A percentile compares a stretch with the other conserved stretches of the same genome.
phyloP scores from a whole-genome alignment of 1,284 basidiomycete species.

The Pulveroboletus sp. region DNA sequence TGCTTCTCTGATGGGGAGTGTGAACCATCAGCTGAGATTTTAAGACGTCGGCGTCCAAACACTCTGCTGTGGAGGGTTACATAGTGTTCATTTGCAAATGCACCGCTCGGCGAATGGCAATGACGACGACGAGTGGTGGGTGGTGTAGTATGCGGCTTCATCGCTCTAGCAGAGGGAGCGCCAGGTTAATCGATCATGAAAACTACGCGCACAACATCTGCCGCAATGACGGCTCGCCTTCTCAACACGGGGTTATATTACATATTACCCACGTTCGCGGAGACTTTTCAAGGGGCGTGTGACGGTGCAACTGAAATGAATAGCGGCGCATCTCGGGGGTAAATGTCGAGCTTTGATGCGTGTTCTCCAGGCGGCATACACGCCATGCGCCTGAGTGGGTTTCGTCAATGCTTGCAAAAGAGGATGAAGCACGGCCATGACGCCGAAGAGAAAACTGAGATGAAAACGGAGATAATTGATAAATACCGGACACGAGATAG shows the following conservation, averaged over 20 bases:
- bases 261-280: conserved; percentile 32
- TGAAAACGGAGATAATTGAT: conserved; percentile 10
- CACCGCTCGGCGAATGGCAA: conserved; percentile 28
- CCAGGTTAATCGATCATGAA: conserved; percentile 25
- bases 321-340: conserved; percentile 22
- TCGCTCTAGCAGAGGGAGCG: conserved; percentile 29
- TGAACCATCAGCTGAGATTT: conserved; percentile 22
- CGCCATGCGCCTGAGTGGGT: conserved; percentile 19
- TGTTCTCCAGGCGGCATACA: conserved; percentile 29
- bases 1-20: conserved; percentile 27
- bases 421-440: conserved; percentile 30
- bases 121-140: conserved; percentile 26
- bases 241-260: conserved; percentile 30
- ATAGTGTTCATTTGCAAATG: conserved; percentile 23
- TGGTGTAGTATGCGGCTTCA: conserved; percentile 27
- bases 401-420: conserved; percentile 17
- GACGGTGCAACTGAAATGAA: conserved; percentile 25
- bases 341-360: conserved; percentile 19
- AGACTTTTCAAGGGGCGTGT: conserved; percentile 26
- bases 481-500: conserved; percentile 10
- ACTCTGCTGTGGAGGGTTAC: conserved; percentile 19
- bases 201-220: conserved; percentile 19
- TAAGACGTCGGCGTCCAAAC: conserved; percentile 24
- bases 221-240: conserved; percentile 25
- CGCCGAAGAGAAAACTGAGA: background rate